Conservation (phyloP, 2,329 filamentous ascomycete species). For the Uncinocarpus reesii region DNA sequence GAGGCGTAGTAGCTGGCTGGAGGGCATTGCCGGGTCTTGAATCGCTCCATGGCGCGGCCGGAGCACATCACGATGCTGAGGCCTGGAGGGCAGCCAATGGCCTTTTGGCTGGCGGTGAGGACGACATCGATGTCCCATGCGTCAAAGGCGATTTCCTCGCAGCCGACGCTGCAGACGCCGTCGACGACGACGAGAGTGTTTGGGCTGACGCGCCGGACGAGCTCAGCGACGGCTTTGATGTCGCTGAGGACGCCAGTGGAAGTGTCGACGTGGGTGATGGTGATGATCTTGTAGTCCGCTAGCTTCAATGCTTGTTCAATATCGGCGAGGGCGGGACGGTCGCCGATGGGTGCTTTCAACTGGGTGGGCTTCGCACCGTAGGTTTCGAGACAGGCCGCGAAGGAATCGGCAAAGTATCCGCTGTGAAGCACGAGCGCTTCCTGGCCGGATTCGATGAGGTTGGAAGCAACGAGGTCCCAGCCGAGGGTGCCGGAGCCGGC, state of each 20-base stretch:
- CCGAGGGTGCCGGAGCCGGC: conserved; percentile 91
- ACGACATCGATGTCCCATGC: conserved; percentile 89
- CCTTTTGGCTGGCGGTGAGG: conserved; percentile 91
- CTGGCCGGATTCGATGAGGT: conserved; percentile 80
- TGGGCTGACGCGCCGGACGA: conserved; percentile 77
- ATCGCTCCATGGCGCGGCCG: conserved; percentile 68
- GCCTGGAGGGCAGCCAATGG: conserved; percentile 88
- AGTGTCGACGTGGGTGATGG: conserved; percentile 93
- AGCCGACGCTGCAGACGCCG: conserved; percentile 92
- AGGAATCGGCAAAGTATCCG: conserved; percentile 93
- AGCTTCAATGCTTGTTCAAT: conserved; percentile 79
- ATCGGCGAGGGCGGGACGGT: conserved; percentile 73
- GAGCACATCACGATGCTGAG: conserved; percentile 92
- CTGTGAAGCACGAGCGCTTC: conserved; percentile 87
- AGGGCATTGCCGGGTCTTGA: conserved; percentile 69
- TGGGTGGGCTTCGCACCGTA: conserved; percentile 88
- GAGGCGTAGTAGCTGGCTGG: conserved; percentile 88
- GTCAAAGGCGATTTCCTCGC: conserved; percentile 92
- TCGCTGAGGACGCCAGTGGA: conserved; percentile 93
- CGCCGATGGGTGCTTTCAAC: conserved; percentile 78
- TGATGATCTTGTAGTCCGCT: conserved; percentile 89
- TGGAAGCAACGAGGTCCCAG: conserved; percentile 94
- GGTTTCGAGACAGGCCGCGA: conserved; percentile 80
- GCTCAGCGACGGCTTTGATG: conserved; percentile 68
- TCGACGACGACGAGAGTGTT: conserved; percentile 88